These are phyloP conservation scores for Iris macrosiphon DNA, from an alignment of 106 monocot species.

Conservation along the genomic window DNA sequence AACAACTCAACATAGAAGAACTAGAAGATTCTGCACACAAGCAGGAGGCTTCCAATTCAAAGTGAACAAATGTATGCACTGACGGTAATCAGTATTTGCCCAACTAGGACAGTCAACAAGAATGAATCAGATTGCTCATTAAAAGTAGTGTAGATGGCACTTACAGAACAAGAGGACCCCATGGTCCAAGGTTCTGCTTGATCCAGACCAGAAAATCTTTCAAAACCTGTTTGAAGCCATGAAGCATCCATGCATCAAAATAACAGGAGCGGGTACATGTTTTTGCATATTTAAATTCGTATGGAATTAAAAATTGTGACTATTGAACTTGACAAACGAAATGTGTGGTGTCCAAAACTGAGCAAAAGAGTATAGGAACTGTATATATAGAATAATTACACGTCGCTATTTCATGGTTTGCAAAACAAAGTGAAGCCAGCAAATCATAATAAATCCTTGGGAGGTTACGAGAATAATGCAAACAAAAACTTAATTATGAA, in stretches of 20 bases:
- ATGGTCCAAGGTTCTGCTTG: conserved; percentile 77
- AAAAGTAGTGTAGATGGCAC: conserved; percentile 12
- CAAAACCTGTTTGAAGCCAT: conserved; percentile 50
- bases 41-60: background rate
- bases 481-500: too few species aligned
- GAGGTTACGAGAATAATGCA: too few species aligned
- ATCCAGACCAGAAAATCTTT: conserved; percentile 93
- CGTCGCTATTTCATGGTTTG: too few species aligned
- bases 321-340: background rate
- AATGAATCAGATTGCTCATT: background rate
- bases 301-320: background rate
- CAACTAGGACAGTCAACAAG: background rate
- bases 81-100: background rate
- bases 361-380: background rate
- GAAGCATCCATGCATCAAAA: background rate
- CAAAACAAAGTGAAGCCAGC: too few species aligned
- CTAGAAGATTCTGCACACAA: background rate
- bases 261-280: background rate
- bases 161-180: conserved; percentile 94
- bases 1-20: background rate
- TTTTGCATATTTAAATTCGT: background rate
- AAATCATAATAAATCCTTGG: too few species aligned
- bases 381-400: background rate
- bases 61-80: background rate
- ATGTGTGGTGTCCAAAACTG: background rate